Percentiles rank a stretch among this genome's conserved stretches.
Conservation (phyloP, 2,329 filamentous ascomycete species). For the Arthrobotrys musiformis region DNA sequence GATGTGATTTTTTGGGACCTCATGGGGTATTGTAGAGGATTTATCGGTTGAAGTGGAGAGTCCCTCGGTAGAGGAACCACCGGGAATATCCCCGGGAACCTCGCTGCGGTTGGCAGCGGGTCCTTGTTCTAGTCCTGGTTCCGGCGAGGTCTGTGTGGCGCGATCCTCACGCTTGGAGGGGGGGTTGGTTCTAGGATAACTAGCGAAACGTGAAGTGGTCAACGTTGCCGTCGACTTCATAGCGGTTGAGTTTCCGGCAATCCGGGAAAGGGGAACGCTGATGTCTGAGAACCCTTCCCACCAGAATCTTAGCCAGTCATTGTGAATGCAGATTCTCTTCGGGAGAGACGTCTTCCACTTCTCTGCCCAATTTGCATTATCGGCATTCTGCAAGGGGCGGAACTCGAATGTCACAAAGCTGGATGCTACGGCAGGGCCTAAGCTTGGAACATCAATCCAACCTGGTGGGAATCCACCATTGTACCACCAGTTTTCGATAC, state of each 20-base stretch:
- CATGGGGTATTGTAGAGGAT: background rate
- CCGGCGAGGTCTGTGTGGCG: background rate
- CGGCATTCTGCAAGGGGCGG: background rate
- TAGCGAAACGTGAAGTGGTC: background rate
- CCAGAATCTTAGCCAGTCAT: background rate
- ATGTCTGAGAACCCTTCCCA: slow-evolving; percentile 5
- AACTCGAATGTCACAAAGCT: background rate
- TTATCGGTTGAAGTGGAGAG: background rate
- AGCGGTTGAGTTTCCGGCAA: background rate
- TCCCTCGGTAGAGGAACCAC: background rate
- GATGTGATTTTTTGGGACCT: background rate
- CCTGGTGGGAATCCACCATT: background rate
- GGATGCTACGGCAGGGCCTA: background rate
- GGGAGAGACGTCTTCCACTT: background rate
- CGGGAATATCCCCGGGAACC: background rate
- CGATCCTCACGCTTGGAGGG: background rate
- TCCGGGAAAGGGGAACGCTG: background rate
- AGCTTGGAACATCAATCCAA: background rate
- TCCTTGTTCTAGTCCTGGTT: no score
- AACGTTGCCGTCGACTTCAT: background rate
- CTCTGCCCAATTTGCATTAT: background rate
- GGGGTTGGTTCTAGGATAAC: background rate
- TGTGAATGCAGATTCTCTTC: background rate
- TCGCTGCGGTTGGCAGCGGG: background rate
- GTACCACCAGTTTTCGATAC: background rate